Base-by-base conservation (phyloP, 2,329 filamentous ascomycete genomes). In the Colletotrichum falcatum region DNA sequence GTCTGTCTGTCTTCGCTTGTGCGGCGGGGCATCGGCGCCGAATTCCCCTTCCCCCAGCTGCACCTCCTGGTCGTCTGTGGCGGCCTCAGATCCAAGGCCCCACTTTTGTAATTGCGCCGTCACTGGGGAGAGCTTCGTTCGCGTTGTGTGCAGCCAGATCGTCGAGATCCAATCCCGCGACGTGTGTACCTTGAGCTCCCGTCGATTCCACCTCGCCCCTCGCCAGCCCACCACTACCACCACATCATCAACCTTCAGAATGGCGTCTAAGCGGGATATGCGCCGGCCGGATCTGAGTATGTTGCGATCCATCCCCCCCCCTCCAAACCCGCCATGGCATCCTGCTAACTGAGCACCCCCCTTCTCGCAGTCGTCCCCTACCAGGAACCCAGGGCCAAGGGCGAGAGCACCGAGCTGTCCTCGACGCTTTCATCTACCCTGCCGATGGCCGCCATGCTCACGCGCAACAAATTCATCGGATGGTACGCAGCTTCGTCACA, bases 391-490 rank as follows among this genome's bases (percentile, higher is more conserved):
- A 84, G 87, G 59, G 85, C 89, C 76, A 90, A 91, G 77, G 88
- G 87, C 77, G 87, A 89, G 26, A 77, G 84, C 73, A 84, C 88
- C 74, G 94, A 97, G 78, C 88, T 97, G 81, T 86, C 89, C 63
- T 91, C 92, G 81, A 94, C 86, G 35, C 78, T 91, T 65, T 84
- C 87, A 35, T 95, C 91, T 78, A 97, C 95, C 44, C 86, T 98
- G 78, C 95, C 95, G 70, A 98, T 98, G 95, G 94, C 94, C 69
- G 95, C 95, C 73, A 97, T 97, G 87, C 96, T 97, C 80, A 96
- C 92, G 76, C 89, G 94, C 75, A 97, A 97, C 84, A 92, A 93
- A 87, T 96, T 89, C 77, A 83, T 91, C 68, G 89, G 89, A 78
- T 91, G 89, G 88, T 89, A 81, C 71, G 84, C 79, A n/a, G 20